These are phyloP conservation scores for Rubia balearica DNA, from an alignment of 305 asterid species.

Conservation along the genomic window DNA sequence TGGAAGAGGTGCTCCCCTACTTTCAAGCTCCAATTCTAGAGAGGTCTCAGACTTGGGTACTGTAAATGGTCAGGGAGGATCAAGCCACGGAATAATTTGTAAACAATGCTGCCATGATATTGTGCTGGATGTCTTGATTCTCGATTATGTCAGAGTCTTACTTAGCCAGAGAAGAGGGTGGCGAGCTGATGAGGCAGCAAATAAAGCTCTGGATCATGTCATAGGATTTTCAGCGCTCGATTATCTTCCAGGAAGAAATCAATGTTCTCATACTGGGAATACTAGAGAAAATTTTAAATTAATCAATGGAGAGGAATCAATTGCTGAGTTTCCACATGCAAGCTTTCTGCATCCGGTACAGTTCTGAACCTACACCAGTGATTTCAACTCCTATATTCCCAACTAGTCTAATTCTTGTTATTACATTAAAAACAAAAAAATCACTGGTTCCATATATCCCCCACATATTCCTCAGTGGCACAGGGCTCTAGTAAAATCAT, in stretches of 20 bases:
- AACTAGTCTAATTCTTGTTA: slow-evolving; percentile 1
- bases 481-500: slow-evolving; percentile 1
- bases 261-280: slow-evolving; percentile 28
- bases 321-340: slow-evolving; percentile 93
- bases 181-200: slow-evolving; percentile 59
- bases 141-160: slow-evolving; percentile 80
- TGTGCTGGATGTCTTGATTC: slow-evolving; percentile 65
- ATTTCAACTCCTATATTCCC: background rate
- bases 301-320: slow-evolving; percentile 74
- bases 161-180: slow-evolving; percentile 59
- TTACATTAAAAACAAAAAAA: background rate
- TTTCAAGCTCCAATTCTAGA: slow-evolving; percentile 45
- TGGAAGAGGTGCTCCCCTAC: slow-evolving; percentile 80
- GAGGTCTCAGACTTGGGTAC: slow-evolving; percentile 51
- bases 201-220: slow-evolving; percentile 54
- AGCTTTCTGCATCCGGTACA: slow-evolving; percentile 84
- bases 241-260: slow-evolving; percentile 33
- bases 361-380: slow-evolving; percentile 13
- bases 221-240: slow-evolving; percentile 43
- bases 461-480: background rate
- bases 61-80: slow-evolving; percentile 55
- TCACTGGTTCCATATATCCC: slow-evolving; percentile 4
- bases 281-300: slow-evolving; percentile 38
- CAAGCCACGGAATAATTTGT: slow-evolving; percentile 60
- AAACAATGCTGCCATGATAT: slow-evolving; percentile 75